Evolutionary conservation across 345 rosid genomes (phyloP), one percentile per base, ranked within the genome.

Genomic region (Citrus hindsii): DNA sequence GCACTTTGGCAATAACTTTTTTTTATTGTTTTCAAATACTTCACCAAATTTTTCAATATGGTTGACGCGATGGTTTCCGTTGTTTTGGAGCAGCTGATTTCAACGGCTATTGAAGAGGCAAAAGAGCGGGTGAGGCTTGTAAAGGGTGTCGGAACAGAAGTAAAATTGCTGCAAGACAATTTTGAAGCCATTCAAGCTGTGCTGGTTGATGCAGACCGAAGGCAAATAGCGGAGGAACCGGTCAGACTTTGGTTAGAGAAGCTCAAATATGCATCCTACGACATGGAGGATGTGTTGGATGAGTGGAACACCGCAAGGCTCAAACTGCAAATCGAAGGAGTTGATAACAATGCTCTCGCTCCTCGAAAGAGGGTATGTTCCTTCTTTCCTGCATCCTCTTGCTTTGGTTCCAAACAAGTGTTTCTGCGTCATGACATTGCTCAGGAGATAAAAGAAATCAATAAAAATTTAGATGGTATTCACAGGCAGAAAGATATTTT

Each of bases 221-320:
- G 9, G 42, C 42, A 38, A 38, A 2, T 38, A 10, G 30, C 21
- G 62, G 74, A 71, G 27, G 12, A 1, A 4, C 12, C 9, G 9
- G 74, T 71, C 7, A 32, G 19, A 71, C 8, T 28, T 30, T 71
- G 74, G 74, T 27, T 71, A 33, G 55, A 67, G 2, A 8, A 40
- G 19, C 71, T 67, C 71, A 67, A 18, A 32, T n/a, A 70, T 5
- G 74, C 24, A 27, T 48, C 74, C 60, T 48, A 48, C 60, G 38
- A 71, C 75, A 69, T 42, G 10, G 73, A 69, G 7, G 73, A 69
- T 42, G 63, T 55, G 30, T 71, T 71, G 42, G 75, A 71, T 71
- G 64, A 71, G 21, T 71, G 75, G 75, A 55, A 5, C 42, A 7
- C 42, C 2, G 42, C 42, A 38, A 38, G 42, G 9, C 42, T 38